Base-by-base conservation (phyloP, 306 rosid genomes). In the Hippophae gyantsensis region DNA sequence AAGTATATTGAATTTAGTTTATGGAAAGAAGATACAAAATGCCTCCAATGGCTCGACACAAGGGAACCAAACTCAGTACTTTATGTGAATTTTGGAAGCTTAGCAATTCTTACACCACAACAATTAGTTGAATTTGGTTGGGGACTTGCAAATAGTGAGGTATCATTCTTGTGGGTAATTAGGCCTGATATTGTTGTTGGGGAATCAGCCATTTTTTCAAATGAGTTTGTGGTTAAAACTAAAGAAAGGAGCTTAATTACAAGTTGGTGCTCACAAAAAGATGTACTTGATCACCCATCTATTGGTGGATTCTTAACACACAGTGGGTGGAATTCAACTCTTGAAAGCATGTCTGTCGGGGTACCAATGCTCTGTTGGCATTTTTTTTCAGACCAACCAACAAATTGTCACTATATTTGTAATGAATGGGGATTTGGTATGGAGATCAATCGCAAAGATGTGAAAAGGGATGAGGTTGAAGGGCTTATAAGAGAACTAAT, bases 211-310 rank as follows among this genome's bases (percentile, higher is more conserved):
- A 42, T 48, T 49, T 57, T 66, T 5, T 57, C 41, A 49, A 7
- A 7, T 0, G 63, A 49, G 51, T 66, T 66, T 27, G 13, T 7
- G 7, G 51, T 3, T 8, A 57, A 57, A 42, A 66, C 44, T 6
- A 41, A 49, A 52, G 63, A 8, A 41, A 66, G 63, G 48, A 43
- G 70, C 1, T n/a, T 48, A 6, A 57, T 66, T 18, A 27, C 70
- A 13, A 57, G 63, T 57, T 66, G 70, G 70, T 57, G 70, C 48
- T 51, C 58, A 9, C 70, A 66, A 57, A 57, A 49, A 57, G 57
- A 66, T 41, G 51, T 66, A 6, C 43, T 66, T 10, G 42, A 57
- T 25, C 70, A 66, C 51, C 13, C 63, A 6, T 57, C 63, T 6
- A 32, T 57, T 5, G 70, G 57, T 41, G 70, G 57, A 3, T 66